phyloP scores from a whole-genome alignment of 208 protist genomes.

The Willaertia magna region DNA sequence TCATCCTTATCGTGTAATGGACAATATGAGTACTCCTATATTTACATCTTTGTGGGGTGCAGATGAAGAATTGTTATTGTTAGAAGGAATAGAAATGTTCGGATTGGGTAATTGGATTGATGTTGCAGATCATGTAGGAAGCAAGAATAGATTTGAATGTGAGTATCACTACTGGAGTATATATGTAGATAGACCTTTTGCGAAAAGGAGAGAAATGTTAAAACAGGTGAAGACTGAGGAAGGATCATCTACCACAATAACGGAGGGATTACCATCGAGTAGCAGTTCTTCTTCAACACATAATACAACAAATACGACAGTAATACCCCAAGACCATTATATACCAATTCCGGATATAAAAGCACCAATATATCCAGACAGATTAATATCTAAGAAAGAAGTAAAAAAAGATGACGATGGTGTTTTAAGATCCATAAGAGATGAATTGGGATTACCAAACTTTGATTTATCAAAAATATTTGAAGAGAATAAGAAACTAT shows the following conservation, averaged over 20 bases:
- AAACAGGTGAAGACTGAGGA: background rate
- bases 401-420: background rate
- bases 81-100: constrained; percentile 3
- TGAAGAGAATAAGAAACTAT: background rate
- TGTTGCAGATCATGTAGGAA: constrained; percentile 6
- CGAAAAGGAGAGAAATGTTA: background rate
- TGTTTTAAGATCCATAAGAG: background rate
- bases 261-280: too few relatives aligned
- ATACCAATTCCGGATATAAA: background rate
- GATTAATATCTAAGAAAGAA: background rate
- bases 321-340: background rate
- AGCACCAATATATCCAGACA: background rate
- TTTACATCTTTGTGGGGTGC: background rate
- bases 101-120: constrained; percentile 12
- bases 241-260: background rate
- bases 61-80: constrained; percentile 9
- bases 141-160: background rate
- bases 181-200: background rate
- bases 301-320: too few relatives aligned
- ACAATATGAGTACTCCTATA: background rate
- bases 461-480: background rate
- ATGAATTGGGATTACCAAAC: background rate
- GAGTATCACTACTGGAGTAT: constrained; percentile 7
- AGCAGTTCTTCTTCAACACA: too few relatives aligned
- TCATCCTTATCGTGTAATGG: background rate